Evolutionary conservation across 768 basidiomycete genomes (phyloP).

Genomic region (Russula ochroleuca): DNA sequence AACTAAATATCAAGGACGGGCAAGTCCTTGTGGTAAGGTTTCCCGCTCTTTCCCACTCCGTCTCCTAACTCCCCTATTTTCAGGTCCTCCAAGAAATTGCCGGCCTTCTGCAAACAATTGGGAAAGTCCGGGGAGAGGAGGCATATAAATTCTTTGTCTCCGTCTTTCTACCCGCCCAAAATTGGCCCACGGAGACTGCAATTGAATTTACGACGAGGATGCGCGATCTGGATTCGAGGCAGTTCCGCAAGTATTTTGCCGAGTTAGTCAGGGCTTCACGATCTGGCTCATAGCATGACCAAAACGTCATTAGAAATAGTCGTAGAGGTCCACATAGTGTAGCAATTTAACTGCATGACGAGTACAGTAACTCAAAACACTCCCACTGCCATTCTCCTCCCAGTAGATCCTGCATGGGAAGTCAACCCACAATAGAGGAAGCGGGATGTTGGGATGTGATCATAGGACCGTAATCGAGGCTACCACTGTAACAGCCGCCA

Average conservation of each 20-base stretch:
- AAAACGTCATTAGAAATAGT: background rate
- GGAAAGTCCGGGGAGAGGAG: conserved; percentile 74
- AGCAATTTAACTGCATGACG: background rate
- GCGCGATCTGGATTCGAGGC: conserved; percentile 66
- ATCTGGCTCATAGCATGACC: conserved; percentile 28
- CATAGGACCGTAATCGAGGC: no score
- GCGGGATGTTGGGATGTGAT: no score
- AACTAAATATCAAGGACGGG: conserved; percentile 86
- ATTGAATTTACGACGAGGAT: conserved; percentile 74
- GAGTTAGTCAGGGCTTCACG: conserved; percentile 77
- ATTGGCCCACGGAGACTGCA: conserved; percentile 76
- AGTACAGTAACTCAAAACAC: background rate
- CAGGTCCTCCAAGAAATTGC: conserved; percentile 91
- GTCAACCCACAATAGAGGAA: background rate
- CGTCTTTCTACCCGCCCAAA: conserved; percentile 82
- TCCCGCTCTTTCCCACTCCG: background rate
- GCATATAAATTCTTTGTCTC: conserved; percentile 73
- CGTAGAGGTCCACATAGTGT: background rate
- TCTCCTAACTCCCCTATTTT: background rate
- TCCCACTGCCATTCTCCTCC: background rate
- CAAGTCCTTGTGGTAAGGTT: conserved; percentile 72
- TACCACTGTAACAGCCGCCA: no score
- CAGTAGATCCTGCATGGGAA: background rate
- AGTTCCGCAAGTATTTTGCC: conserved; percentile 81
- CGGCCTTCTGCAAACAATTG: conserved; percentile 73